Evolutionary conservation across 176 grass and related monocot genomes (phyloP), one percentile per base, ranked within the genome.

Genomic region (Bromus sterilis): DNA sequence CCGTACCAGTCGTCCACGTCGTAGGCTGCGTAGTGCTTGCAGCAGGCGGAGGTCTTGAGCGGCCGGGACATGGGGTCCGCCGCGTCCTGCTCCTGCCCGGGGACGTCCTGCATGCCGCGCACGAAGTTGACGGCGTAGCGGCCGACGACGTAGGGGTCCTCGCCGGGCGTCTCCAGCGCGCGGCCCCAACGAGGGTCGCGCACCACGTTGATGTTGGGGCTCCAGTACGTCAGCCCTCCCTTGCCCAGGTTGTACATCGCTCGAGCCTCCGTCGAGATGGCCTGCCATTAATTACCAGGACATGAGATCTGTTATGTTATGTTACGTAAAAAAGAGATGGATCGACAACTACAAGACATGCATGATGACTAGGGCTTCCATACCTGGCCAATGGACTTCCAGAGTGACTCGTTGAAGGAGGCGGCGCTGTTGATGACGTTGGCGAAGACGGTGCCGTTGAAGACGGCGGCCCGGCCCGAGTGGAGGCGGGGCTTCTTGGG

Each of bases 221-320:
- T 87, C 85, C 85, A 91, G 77, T 81, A 91, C 23, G 89, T 77
- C 26, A 91, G 81, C 41, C 85, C 89, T 11, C 85, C 81, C 18
- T 77, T 86, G 4, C 85, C 89, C 1, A 83, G 82, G 82, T 94
- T 94, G 84, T 94, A 86, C 83, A 94, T 90, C 6, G 91, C 91
- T 2, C 88, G 78, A 4, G 82, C 88, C 73, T 94, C 88, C 20
- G 68, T 88, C 31, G 83, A 90, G 29, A 88, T 83, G 12, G 44
- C 82, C 90, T 92, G 70, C 28, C 15, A 59, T 12, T 31, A 16
- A 58, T 39, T 2, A 26, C 11, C 71, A 74, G 3, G 31, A 6
- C 6, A 67, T 16, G 16, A 66, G 4, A 34, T 32, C 31, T 64
- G 58, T 61, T 30, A 62, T 14, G 9, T 14, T 2, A 14, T 56